phyloP scores from a whole-genome alignment of 495 filamentous ascomycete genomes.

The Penicillium verhagenii region DNA sequence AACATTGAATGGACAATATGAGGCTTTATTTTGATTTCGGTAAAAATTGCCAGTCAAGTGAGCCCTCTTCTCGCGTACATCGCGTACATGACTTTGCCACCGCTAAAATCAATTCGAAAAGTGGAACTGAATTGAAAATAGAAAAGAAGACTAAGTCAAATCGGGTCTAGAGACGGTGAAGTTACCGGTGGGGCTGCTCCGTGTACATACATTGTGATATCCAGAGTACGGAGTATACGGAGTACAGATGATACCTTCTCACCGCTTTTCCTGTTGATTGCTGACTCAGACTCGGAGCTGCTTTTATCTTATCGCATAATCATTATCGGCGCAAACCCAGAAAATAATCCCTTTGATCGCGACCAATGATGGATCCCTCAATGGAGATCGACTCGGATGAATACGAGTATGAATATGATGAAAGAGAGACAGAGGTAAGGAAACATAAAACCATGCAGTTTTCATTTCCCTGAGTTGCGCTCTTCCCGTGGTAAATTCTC shows the following conservation, averaged over 20 bases:
- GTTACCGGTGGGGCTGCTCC: too few relatives aligned
- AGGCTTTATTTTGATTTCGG: not conserved
- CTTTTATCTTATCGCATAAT: not conserved
- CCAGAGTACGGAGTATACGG: too few relatives aligned
- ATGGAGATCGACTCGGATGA: constrained; percentile 38
- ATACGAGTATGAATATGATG: constrained; percentile 64
- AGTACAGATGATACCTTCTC: too few relatives aligned
- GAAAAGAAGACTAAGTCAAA: not conserved
- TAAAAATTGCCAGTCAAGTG: not conserved
- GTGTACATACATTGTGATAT: too few relatives aligned
- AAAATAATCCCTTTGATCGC: not conserved
- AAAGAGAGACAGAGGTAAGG: constrained; percentile 54
- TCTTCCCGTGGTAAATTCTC: too few relatives aligned
- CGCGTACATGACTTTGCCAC: not conserved
- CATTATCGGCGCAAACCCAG: not conserved
- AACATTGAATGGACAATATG: not conserved
- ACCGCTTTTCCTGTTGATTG: not conserved
- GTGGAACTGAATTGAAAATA: not conserved
- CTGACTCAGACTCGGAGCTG: constrained; percentile 5
- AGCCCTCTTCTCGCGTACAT: too few relatives aligned
- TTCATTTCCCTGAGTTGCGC: too few relatives aligned
- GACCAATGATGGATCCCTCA: constrained; percentile 23
- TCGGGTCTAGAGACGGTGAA: not conserved
- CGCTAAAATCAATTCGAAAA: not conserved
- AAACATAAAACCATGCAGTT: too few relatives aligned